Evolutionary conservation across 2,329 filamentous ascomycete species (phyloP), one percentile per base, ranked within the genome.

Genomic region (Epichloe baconii): DNA sequence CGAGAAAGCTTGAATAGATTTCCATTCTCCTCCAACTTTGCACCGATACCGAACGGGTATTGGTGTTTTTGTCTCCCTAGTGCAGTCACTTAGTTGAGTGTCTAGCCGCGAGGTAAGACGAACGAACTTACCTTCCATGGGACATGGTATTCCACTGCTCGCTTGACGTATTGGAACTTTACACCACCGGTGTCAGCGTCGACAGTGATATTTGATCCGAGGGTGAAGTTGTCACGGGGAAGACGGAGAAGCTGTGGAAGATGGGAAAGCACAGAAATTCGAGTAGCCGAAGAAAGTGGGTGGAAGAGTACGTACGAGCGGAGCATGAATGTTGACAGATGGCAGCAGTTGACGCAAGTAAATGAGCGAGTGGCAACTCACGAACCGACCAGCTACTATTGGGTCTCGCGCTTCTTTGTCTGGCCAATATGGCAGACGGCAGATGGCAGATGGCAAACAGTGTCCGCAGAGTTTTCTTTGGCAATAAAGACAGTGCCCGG

Each of bases 1-100:
- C 5, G 66, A 68, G 51, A 70, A 71, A 3, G 53, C 54, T 3
- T 55, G 46, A 2, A 64, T 48, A 0, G 59, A 49, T 46, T 65
- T 66, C 65, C 62, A 69, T 50, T 70, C 67, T n/a, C 61, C 58
- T 67, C 68, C 68, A 17, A 62, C 54, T 34, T 64, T 61, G 59
- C 68, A 70, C 19, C 63, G 60, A 48, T 60, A 67, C 36, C 66
- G 40, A 17, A 14, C n/a, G 1, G 34, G 48, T 8, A 44, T 44
- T 1, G 48, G 2, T 12, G 41, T 2, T 6, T 31, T 37, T 5
- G 56, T 40, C 53, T 3, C 42, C 43, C 49, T 50, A 19, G n/a
- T 4, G 6, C 26, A 37, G 26, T 31, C 8, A 34, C 35, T 40
- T 3, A 46, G 23, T 38, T 8, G 12, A 11, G 14, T 21, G n/a